These are phyloP conservation scores for Capronia americana DNA, from an alignment of 2,329 filamentous ascomycete genomes.

Conservation along the genomic window DNA sequence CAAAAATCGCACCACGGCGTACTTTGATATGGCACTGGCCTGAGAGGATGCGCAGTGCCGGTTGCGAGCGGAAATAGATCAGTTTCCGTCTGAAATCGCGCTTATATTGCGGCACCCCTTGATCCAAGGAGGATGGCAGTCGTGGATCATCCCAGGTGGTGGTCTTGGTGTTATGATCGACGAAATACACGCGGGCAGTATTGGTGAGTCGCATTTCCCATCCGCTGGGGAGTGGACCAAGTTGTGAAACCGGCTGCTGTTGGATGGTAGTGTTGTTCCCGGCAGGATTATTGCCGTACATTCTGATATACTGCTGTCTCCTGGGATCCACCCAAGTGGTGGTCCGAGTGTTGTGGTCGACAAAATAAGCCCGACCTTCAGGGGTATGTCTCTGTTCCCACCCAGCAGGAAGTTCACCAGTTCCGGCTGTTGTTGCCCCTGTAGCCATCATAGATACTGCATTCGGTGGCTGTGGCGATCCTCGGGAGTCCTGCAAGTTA, in stretches of 20 bases:
- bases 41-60: slow-evolving; percentile 90
- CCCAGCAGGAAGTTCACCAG: slow-evolving; percentile 89
- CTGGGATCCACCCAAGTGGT: slow-evolving; percentile 98
- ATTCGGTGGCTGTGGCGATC: slow-evolving; percentile 53
- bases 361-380: slow-evolving; percentile 93
- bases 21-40: slow-evolving; percentile 99
- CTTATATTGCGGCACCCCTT: slow-evolving; percentile 99
- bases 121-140: slow-evolving; percentile 91
- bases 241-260: slow-evolving; percentile 95
- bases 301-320: slow-evolving; percentile 95
- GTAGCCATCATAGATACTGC: slow-evolving; percentile 88
- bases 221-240: slow-evolving; percentile 91
- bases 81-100: slow-evolving; percentile 97
- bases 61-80: slow-evolving; percentile 99
- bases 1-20: slow-evolving; percentile 93
- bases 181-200: slow-evolving; percentile 96
- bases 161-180: slow-evolving; percentile 99
- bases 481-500: slow-evolving; percentile 65
- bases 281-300: slow-evolving; percentile 83
- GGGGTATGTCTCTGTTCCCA: slow-evolving; percentile 98
- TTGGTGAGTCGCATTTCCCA: slow-evolving; percentile 99
- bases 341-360: slow-evolving; percentile 96
- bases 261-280: slow-evolving; percentile 81
- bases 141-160: slow-evolving; percentile 99
- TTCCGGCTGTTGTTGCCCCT: slow-evolving; percentile 87